Evolutionary conservation across 2,329 filamentous ascomycete genomes (phyloP).

Genomic region (Aureobasidium sp.): DNA sequence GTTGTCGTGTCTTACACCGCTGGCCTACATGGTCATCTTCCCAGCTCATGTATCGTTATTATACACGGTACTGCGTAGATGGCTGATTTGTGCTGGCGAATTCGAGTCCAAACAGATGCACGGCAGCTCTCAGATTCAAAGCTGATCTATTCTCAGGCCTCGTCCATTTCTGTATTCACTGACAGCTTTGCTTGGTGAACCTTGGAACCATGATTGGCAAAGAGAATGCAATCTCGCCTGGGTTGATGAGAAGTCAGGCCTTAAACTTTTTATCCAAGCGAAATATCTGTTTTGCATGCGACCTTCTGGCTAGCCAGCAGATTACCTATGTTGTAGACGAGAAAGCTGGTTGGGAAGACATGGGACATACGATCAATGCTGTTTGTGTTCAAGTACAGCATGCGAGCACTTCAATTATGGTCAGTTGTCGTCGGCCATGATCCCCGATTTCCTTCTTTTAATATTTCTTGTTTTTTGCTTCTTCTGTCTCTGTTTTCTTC

Average conservation of each 20-base stretch:
- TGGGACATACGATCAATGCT: background rate
- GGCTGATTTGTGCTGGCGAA: background rate
- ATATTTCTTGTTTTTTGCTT: background rate
- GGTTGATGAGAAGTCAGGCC: background rate
- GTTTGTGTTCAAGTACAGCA: background rate
- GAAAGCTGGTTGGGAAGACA: background rate
- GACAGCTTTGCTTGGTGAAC: background rate
- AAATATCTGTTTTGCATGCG: background rate
- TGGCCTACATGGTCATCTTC: background rate
- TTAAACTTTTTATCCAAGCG: background rate
- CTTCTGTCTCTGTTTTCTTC: no score
- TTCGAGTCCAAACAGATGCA: background rate
- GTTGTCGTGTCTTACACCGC: background rate
- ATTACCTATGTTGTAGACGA: background rate
- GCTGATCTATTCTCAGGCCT: background rate
- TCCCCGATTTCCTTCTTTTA: background rate
- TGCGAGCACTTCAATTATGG: no score
- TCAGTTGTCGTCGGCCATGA: no score
- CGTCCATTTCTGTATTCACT: background rate
- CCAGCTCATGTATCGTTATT: background rate
- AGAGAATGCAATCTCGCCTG: background rate
- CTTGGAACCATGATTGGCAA: background rate
- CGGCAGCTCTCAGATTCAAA: background rate
- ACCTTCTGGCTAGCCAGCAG: background rate
- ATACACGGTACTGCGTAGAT: background rate